phyloP scores from a whole-genome alignment of 257 asterid genomes.

The Solanum appendiculatum region DNA sequence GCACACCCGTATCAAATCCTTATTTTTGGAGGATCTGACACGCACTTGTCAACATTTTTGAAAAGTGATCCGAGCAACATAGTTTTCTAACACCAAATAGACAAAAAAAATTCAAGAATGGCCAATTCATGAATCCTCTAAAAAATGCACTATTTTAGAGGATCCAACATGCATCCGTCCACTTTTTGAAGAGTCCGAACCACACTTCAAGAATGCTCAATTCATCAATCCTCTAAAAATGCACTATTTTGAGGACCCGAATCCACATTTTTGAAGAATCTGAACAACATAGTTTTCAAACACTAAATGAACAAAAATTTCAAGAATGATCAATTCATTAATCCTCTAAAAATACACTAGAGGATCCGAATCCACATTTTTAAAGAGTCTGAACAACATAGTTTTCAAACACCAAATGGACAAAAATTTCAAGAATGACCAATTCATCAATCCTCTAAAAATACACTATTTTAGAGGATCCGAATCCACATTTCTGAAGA shows the following conservation, averaged over 20 bases:
- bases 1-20: accelerated
- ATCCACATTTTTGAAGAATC: not conserved
- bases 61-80: not conserved
- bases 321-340: not conserved
- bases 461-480: not conserved
- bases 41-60: not conserved
- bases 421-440: not conserved
- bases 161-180: accelerated
- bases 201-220: not conserved
- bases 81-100: not conserved
- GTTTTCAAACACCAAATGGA: not conserved
- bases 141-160: not conserved
- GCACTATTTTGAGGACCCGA: not conserved
- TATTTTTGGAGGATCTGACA: not conserved
- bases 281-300: not conserved
- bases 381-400: not conserved
- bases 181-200: not conserved
- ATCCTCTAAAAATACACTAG: not conserved
- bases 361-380: not conserved
- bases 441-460: not conserved
- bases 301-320: not conserved
- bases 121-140: not conserved
- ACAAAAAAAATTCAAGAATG: not conserved
- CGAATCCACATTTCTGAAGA: not conserved
- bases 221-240: not conserved